Percentiles rank a stretch among this genome's conserved stretches.
phyloP scores from a whole-genome alignment of 1,284 basidiomycete species.

The Taiwanofungus camphoratus region DNA sequence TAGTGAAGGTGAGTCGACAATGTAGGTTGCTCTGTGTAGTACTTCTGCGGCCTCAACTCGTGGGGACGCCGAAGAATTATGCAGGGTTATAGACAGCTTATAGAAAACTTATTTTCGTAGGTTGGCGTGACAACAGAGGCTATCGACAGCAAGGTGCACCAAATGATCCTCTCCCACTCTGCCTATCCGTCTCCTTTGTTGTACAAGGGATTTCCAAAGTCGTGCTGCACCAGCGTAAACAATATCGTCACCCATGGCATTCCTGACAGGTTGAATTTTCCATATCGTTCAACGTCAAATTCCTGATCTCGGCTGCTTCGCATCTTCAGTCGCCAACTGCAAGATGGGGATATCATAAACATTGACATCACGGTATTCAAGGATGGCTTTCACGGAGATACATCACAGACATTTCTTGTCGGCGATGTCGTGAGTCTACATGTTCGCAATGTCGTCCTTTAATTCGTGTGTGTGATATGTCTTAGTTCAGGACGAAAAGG shows the following conservation, averaged over 20 bases:
- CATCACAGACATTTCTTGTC: conserved; percentile 75
- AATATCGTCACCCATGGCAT: conserved; percentile 85
- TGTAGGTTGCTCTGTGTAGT: background rate
- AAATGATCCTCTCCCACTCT: conserved; percentile 57
- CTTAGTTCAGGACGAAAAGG: conserved; percentile 53
- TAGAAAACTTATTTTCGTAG: conserved; percentile 41
- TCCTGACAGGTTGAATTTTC: conserved; percentile 62
- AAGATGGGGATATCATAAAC: conserved; percentile 80
- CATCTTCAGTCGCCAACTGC: conserved; percentile 59
- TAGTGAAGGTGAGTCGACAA: conserved; percentile 46
- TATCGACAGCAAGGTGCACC: conserved; percentile 69
- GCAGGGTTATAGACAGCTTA: too few species aligned
- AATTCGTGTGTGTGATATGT: background rate
- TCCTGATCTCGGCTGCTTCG: background rate
- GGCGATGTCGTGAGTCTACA: conserved; percentile 57
- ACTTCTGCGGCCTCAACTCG: conserved; percentile 3
- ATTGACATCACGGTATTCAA: conserved; percentile 80
- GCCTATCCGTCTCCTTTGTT: conserved; percentile 87
- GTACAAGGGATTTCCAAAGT: conserved; percentile 79
- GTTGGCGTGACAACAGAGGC: conserved; percentile 69
- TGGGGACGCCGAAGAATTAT: too few species aligned
- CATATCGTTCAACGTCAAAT: background rate
- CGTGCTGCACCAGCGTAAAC: conserved; percentile 86
- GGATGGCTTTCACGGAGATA: conserved; percentile 82
- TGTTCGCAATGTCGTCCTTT: background rate